These are phyloP conservation scores for Tagetes patula DNA, from an alignment of 129 eudicot species.

Conservation along the genomic window DNA sequence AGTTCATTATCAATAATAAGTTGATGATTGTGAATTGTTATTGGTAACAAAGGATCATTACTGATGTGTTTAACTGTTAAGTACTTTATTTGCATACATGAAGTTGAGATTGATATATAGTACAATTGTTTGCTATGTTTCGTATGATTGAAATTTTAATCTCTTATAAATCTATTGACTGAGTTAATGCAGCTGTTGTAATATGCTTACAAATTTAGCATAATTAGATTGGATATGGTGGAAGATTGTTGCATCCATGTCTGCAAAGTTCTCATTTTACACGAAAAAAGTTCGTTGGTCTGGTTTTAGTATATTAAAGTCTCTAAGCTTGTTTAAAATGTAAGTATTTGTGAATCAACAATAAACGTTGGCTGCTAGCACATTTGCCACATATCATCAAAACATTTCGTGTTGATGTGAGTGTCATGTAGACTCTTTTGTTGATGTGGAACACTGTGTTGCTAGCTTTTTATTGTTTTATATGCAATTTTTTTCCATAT, in stretches of 20 bases:
- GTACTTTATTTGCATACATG: not conserved
- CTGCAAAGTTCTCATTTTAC: not conserved
- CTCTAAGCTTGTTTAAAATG: not conserved
- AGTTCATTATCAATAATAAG: not conserved
- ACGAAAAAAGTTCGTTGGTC: not conserved
- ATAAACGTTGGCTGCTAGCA: not conserved
- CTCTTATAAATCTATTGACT: not conserved
- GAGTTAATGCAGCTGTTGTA: slow-evolving; percentile 4
- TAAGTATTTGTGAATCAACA: not conserved
- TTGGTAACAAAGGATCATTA: not conserved
- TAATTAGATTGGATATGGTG: slow-evolving; percentile 7
- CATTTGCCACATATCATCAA: not conserved
- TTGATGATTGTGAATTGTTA: not conserved
- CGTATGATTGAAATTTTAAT: slow-evolving; percentile 5
- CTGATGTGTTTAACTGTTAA: not conserved
- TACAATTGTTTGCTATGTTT: slow-evolving; percentile 2
- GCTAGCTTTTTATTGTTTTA: not conserved
- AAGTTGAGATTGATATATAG: not conserved
- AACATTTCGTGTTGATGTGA: not conserved
- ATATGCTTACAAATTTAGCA: not conserved
- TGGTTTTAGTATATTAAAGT: not conserved
- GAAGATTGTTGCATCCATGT: not conserved
- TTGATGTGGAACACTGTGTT: not conserved
- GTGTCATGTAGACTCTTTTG: not conserved
- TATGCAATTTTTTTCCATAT: not conserved